Evolutionary conservation across 208 protist genomes (phyloP).

Genomic region (Zelonia costaricensis): DNA sequence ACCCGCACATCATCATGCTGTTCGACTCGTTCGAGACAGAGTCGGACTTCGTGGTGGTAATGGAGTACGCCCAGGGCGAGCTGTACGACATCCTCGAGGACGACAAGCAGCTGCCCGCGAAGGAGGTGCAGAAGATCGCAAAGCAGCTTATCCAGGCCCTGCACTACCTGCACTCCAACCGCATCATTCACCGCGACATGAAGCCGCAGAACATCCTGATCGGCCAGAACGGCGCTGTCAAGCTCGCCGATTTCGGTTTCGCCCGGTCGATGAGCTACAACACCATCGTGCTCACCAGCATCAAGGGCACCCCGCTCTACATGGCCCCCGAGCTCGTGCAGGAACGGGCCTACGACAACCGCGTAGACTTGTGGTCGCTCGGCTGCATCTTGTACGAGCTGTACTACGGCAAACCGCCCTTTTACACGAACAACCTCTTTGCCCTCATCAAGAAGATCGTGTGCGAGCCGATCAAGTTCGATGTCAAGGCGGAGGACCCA

Average conservation of each 20-base stretch:
- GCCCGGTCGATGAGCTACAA: constrained; percentile 95
- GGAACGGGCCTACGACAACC: constrained; percentile 95
- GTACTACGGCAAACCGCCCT: constrained; percentile 95
- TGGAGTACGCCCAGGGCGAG: constrained; percentile 94
- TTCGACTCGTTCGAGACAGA: constrained; percentile 97
- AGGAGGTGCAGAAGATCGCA: constrained; percentile 93
- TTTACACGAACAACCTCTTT: constrained; percentile 97
- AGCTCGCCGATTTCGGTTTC: constrained; percentile 99
- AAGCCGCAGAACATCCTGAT: constrained; percentile 98
- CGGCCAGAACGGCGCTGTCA: constrained; percentile 93
- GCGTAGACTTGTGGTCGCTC: constrained; percentile 97
- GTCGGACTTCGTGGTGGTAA: constrained; percentile 93
- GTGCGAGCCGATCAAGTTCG: constrained; percentile 87
- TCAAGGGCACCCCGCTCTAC: constrained; percentile 97
- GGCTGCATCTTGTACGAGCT: constrained; percentile 99
- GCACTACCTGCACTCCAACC: constrained; percentile 96
- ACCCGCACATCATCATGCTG: constrained; percentile 97
- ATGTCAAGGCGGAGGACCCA: constrained; percentile 55
- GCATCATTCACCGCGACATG: constrained; percentile 97
- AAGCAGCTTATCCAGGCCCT: constrained; percentile 96
- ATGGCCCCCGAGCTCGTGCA: constrained; percentile 97
- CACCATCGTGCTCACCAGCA: constrained; percentile 95
- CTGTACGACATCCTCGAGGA: constrained; percentile 96
- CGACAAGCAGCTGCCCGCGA: constrained; percentile 91
- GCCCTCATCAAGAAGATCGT: constrained; percentile 96